Evolutionary conservation across 257 asterid genomes (phyloP).

Genomic region (Penstemon barbatus): DNA sequence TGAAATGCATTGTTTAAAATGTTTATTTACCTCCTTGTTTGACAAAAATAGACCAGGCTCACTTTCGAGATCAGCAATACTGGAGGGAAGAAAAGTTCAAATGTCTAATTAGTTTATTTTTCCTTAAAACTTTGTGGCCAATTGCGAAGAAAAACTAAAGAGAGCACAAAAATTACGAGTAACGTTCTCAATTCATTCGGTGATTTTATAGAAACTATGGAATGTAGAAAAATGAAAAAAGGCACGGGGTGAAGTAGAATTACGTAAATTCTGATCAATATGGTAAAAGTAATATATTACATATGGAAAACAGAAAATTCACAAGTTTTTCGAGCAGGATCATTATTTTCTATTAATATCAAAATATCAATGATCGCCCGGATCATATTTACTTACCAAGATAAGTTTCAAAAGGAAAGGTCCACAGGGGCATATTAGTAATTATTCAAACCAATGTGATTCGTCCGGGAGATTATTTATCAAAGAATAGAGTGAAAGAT

Average conservation of each 20-base stretch:
- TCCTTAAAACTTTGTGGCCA: not conserved
- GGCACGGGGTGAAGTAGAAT: not conserved
- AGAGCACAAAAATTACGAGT: not conserved
- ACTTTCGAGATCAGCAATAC: constrained; percentile 87
- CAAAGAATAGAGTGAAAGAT: not conserved
- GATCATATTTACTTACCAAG: not conserved
- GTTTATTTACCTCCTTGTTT: constrained; percentile 71
- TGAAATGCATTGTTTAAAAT: not conserved
- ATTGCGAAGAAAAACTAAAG: not conserved
- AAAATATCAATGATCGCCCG: no score
- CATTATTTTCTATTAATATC: no score
- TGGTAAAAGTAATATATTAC: no score
- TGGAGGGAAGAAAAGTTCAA: constrained; percentile 31
- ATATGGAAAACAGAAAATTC: no score
- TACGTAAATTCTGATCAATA: no score
- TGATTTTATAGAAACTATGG: not conserved
- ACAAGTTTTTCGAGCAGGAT: no score
- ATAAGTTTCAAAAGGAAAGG: not conserved
- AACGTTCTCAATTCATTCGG: not conserved
- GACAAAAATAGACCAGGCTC: constrained; percentile 83
- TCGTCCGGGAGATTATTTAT: not conserved
- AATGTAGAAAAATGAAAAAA: not conserved
- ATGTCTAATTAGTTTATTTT: no score
- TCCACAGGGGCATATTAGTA: not conserved
- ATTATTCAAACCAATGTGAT: constrained; percentile 4